Evolutionary conservation across 106 monocot genomes (phyloP).

Genomic region (Dactylorhiza incarnata): DNA sequence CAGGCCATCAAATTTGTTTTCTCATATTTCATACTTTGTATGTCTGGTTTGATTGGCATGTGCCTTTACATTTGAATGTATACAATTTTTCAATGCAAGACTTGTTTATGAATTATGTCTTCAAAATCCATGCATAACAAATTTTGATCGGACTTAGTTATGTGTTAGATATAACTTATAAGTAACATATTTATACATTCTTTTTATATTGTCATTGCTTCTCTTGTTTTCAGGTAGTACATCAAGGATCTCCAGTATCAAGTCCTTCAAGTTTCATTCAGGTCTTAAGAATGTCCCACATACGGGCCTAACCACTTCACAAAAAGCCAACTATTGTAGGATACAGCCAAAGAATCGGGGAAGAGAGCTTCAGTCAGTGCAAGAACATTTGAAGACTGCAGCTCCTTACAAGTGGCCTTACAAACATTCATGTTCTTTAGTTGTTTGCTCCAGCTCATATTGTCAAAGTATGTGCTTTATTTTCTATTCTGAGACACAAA

Average conservation of each 20-base stretch:
- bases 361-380: background rate
- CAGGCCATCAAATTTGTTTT: background rate
- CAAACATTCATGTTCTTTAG: background rate
- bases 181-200: background rate
- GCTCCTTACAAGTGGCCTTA: background rate
- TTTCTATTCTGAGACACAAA: background rate
- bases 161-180: background rate
- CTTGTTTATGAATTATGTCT: background rate
- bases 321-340: background rate
- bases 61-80: background rate
- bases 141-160: too few relatives aligned
- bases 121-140: background rate
- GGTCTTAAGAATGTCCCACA: background rate
- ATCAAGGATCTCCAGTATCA: background rate
- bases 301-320: background rate
- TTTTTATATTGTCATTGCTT: background rate
- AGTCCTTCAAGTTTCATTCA: background rate
- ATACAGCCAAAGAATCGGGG: background rate
- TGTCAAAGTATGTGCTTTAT: background rate
- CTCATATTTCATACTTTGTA: background rate
- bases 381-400: background rate
- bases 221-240: background rate
- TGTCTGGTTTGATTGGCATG: background rate
- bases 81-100: background rate
- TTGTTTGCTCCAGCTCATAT: background rate